Conservation (phyloP, 2,329 filamentous ascomycete species). For the Fusarium buxicola region DNA sequence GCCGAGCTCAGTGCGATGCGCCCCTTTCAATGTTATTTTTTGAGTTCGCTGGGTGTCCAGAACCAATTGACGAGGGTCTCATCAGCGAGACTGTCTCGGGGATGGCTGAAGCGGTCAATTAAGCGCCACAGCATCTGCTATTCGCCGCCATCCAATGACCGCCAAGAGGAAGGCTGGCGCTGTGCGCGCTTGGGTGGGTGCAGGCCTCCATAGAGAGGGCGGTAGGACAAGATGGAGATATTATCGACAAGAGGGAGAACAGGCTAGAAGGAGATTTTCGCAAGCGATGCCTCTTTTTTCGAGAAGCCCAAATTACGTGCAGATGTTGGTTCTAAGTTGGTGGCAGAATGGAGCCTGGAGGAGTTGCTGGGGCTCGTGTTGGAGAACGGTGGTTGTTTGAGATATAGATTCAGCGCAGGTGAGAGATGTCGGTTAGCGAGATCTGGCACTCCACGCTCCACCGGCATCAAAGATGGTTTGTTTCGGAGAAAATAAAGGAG, state of each 20-base stretch:
- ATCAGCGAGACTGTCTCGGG: conserved; percentile 13
- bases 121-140: conserved; percentile 35
- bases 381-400: not conserved
- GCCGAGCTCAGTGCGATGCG: conserved; percentile 6
- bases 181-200: not conserved
- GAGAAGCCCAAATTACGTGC: not conserved
- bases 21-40: not conserved
- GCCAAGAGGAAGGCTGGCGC: conserved; percentile 12
- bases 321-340: not conserved
- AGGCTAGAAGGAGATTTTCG: not conserved
- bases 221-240: not conserved
- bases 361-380: not conserved
- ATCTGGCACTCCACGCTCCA: conserved; percentile 14
- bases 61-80: conserved; percentile 28
- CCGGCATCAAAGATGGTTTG: conserved; percentile 22
- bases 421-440: conserved; percentile 11
- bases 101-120: conserved; percentile 17
- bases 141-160: conserved; percentile 17
- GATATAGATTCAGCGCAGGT: not conserved
- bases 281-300: not conserved
- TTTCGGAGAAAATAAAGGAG: conserved; percentile 28
- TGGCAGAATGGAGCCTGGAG: not conserved
- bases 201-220: not conserved
- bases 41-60: not conserved
- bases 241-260: not conserved